phyloP scores from a whole-genome alignment of 1,284 basidiomycete species.

The Ceratobasidium sp. region DNA sequence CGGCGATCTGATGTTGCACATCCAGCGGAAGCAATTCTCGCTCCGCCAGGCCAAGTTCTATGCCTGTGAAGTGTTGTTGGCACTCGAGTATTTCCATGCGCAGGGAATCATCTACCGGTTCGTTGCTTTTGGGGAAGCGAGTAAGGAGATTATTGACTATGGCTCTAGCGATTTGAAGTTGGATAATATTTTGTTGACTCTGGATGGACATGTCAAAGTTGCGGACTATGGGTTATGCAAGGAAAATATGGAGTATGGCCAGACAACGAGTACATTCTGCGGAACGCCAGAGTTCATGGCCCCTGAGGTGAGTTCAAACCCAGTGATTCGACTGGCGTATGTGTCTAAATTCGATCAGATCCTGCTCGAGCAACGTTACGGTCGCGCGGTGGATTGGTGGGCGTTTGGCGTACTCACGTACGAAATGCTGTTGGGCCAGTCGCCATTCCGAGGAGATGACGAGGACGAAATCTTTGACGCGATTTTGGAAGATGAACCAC shows the following conservation, averaged over 20 bases:
- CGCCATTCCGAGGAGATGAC: constrained; percentile 98
- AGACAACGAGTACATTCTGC: constrained; percentile 99
- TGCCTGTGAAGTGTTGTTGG: constrained; percentile 95
- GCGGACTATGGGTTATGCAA: constrained; percentile 99
- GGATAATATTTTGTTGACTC: constrained; percentile 96
- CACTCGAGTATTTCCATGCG: constrained; percentile 97
- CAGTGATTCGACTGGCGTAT: background rate
- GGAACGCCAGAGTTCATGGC: constrained; percentile 99
- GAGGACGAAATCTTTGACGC: constrained; percentile 99
- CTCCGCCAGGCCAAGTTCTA: constrained; percentile 95
- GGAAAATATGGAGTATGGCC: constrained; percentile 97
- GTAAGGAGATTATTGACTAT: background rate
- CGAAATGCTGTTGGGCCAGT: constrained; percentile 98
- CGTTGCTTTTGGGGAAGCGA: constrained; percentile 44
- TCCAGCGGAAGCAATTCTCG: constrained; percentile 82
- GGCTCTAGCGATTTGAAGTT: constrained; percentile 87
- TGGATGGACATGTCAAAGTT: constrained; percentile 98
- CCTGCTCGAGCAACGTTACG: constrained; percentile 96
- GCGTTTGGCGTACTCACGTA: constrained; percentile 99
- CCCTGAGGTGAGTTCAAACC: constrained; percentile 74
- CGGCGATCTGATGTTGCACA: constrained; percentile 83
- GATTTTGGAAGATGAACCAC: constrained; percentile 96
- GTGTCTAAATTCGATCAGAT: constrained; percentile 63
- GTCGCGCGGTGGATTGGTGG: constrained; percentile 99
- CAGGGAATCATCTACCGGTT: constrained; percentile 94